A percentile compares a stretch with the other conserved stretches of the same genome.
phyloP scores from a whole-genome alignment of 2,329 filamentous ascomycete species.

The Incumbomyces lentus region DNA sequence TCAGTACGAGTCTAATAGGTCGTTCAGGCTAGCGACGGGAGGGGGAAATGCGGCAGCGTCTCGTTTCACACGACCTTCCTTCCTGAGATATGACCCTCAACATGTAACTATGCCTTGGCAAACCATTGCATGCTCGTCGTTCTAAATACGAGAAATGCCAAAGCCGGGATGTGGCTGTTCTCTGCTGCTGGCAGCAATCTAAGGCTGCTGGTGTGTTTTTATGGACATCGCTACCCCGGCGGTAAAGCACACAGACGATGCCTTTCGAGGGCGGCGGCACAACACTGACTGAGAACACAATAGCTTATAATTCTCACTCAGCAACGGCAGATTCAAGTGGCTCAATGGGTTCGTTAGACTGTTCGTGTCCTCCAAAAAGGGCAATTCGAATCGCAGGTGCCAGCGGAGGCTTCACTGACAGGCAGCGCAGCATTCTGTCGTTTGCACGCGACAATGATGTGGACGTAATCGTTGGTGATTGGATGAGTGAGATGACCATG shows the following conservation, averaged over 20 bases:
- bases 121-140: too few species aligned
- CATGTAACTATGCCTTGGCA: too few species aligned
- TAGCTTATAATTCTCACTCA: background rate
- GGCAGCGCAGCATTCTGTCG: slow-evolving; percentile 7
- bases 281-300: background rate
- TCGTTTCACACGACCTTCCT: too few species aligned
- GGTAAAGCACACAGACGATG: too few species aligned
- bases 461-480: slow-evolving; percentile 22
- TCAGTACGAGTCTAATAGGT: too few species aligned
- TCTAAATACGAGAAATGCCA: background rate
- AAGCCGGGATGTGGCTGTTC: background rate
- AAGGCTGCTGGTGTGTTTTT: too few species aligned
- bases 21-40: too few species aligned
- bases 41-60: too few species aligned
- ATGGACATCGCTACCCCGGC: too few species aligned
- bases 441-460: slow-evolving; percentile 17
- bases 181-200: too few species aligned
- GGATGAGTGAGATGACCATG: slow-evolving; percentile 22
- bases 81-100: too few species aligned
- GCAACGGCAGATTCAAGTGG: background rate
- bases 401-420: slow-evolving; percentile 22
- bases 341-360: background rate
- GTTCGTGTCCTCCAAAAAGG: background rate
- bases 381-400: slow-evolving; percentile 24
- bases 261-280: too few species aligned